Evolutionary conservation across 75 land plant species (phyloP).

Genomic region (Selaginella moellendorffii): DNA sequence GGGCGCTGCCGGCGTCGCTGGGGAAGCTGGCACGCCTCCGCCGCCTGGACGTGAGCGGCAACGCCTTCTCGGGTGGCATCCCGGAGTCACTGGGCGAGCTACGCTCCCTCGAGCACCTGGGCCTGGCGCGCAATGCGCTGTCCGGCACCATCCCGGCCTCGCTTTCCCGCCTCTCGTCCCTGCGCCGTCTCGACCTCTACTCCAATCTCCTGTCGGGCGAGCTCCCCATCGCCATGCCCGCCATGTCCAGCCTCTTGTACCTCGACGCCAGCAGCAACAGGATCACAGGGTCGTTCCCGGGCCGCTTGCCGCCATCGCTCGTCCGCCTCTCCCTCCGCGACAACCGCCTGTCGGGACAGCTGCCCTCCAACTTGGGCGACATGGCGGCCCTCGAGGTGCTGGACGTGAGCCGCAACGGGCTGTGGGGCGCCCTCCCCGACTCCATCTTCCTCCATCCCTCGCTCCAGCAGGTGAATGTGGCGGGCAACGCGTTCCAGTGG

Average conservation of each 20-base stretch:
- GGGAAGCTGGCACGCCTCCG: background rate
- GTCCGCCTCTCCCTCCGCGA: constrained; percentile 4
- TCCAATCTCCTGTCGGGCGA: constrained; percentile 27
- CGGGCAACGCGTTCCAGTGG: constrained; percentile 33
- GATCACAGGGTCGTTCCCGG: constrained; percentile 11
- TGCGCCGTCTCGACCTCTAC: constrained; percentile 37
- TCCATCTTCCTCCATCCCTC: constrained; percentile 36
- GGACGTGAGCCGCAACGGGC: background rate
- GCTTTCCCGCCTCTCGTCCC: constrained; percentile 10
- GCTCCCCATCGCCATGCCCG: constrained; percentile 32
- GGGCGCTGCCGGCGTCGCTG: constrained; percentile 31
- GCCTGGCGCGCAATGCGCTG: background rate
- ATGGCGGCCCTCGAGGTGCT: constrained; percentile 8
- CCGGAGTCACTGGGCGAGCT: background rate
- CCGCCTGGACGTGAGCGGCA: constrained; percentile 1
- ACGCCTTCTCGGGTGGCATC: background rate
- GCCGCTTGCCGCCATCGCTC: constrained; percentile 8
- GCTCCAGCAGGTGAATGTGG: constrained; percentile 45
- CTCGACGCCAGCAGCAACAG: constrained; percentile 42
- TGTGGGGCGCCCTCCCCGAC: constrained; percentile 12
- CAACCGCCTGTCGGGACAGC: constrained; percentile 4
- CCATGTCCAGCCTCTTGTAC: constrained; percentile 15
- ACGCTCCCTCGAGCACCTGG: background rate
- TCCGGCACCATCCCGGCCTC: constrained; percentile 20
- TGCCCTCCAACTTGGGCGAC: background rate